phyloP scores from a whole-genome alignment of 2,329 filamentous ascomycete species.

The Aspergillus phoenicis region DNA sequence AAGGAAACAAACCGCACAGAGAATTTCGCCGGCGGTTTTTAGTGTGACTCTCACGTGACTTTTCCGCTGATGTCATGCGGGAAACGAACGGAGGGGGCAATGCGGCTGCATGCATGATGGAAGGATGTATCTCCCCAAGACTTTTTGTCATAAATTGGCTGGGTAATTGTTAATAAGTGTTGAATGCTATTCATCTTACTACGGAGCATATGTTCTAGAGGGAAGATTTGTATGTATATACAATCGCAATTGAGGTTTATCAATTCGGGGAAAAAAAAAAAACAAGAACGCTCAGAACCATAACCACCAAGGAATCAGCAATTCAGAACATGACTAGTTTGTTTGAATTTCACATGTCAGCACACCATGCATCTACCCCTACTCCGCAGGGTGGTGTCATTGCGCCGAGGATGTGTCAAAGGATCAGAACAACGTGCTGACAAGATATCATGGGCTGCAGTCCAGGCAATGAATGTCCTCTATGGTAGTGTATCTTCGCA shows the following conservation, averaged over 20 bases:
- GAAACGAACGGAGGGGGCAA: neutral
- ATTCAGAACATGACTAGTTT: neutral
- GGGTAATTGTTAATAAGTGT: neutral
- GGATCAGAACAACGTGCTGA: neutral
- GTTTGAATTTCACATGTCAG: neutral
- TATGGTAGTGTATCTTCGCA: neutral
- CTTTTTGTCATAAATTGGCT: neutral
- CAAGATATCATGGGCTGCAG: neutral
- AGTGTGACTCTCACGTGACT: neutral
- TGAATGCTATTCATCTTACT: neutral
- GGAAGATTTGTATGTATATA: neutral
- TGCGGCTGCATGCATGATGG: neutral
- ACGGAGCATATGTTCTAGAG: neutral
- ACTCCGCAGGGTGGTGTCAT: neutral
- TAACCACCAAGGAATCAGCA: neutral
- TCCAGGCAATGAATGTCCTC: neutral
- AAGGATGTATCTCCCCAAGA: neutral
- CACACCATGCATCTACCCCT: neutral
- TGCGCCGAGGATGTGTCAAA: neutral
- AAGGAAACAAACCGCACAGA: neutral
- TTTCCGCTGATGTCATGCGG: neutral
- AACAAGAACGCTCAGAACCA: neutral
- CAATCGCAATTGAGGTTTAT: neutral
- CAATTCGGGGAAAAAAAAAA: neutral
- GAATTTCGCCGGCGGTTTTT: slow-evolving; percentile 4